These are phyloP conservation scores for Rhizopogon parksii DNA, from an alignment of 1,284 basidiomycete genomes.

Conservation along the genomic window DNA sequence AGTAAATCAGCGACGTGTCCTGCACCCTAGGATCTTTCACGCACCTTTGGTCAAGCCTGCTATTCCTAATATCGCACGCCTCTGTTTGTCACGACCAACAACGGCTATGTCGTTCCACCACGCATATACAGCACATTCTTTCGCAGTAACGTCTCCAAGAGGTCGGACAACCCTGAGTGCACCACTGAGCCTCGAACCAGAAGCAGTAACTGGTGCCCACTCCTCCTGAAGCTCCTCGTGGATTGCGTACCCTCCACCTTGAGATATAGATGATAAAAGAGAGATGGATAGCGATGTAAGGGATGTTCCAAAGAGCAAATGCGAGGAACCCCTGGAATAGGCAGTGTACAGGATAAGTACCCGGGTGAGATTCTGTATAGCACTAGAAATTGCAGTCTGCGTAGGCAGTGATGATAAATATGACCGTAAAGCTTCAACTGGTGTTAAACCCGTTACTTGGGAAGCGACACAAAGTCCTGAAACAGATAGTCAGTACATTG, in stretches of 20 bases:
- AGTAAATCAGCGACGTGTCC: conserved; percentile 4
- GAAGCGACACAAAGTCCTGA: conserved; percentile 26
- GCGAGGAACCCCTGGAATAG: conserved; percentile 51
- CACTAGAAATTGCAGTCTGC: conserved; percentile 61
- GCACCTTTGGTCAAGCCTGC: conserved; percentile 69
- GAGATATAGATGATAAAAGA: conserved; percentile 68
- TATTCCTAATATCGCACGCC: conserved; percentile 54
- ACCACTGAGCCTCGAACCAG: neutral
- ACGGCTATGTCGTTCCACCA: conserved; percentile 60
- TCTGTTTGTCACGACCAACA: conserved; percentile 44
- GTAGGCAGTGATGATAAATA: conserved; percentile 73
- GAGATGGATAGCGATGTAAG: conserved; percentile 75
- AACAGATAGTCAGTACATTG: conserved; percentile 1
- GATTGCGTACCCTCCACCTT: conserved; percentile 75
- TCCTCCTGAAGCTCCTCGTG: conserved; percentile 67
- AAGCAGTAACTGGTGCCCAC: conserved; percentile 34
- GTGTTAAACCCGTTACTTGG: conserved; percentile 19
- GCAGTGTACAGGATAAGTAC: conserved; percentile 69
- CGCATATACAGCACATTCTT: conserved; percentile 75
- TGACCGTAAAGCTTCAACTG: conserved; percentile 43
- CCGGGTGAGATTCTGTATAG: conserved; percentile 59
- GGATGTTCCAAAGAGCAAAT: conserved; percentile 76
- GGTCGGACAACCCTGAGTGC: conserved; percentile 60
- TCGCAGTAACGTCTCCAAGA: conserved; percentile 70
- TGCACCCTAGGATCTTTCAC: conserved; percentile 3